Percentiles rank a stretch among this genome's conserved stretches.
phyloP scores from a whole-genome alignment of 2,329 filamentous ascomycete species.

The Septoria petroselini region DNA sequence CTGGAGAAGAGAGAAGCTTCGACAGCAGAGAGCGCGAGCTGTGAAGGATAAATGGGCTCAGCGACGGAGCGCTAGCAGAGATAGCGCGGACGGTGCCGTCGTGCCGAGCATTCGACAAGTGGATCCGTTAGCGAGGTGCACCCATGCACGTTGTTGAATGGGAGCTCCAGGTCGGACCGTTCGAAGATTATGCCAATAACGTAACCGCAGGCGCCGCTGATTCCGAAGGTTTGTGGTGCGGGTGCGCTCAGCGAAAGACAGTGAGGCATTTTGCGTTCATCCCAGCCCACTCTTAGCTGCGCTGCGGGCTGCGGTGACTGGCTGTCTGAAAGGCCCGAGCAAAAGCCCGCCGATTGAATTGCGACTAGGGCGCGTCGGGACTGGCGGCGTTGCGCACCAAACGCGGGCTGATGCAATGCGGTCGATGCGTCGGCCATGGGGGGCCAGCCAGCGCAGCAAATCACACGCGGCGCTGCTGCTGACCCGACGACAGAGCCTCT shows the following conservation, averaged over 20 bases:
- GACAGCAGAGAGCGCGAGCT: constrained; percentile 7
- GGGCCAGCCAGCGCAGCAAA: constrained; percentile 7
- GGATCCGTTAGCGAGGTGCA: constrained; percentile 7
- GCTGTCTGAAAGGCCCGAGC: constrained; percentile 16
- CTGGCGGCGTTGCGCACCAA: background rate
- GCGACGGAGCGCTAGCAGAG: constrained; percentile 7
- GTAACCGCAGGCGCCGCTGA: constrained; percentile 20
- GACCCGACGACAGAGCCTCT: constrained; percentile 4
- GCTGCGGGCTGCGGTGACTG: constrained; percentile 1
- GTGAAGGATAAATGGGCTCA: constrained; percentile 8
- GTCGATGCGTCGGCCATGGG: constrained; percentile 9
- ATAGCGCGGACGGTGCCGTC: constrained; percentile 22
- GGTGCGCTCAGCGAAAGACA: background rate
- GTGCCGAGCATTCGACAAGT: constrained; percentile 24
- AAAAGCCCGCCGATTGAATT: constrained; percentile 12
- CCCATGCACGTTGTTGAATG: constrained; percentile 10
- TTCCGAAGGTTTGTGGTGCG: constrained; percentile 11
- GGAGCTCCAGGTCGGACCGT: constrained; percentile 23
- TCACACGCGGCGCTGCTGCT: constrained; percentile 5
- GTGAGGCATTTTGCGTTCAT: constrained; percentile 20
- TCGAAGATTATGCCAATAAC: constrained; percentile 25
- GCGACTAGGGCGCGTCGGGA: background rate
- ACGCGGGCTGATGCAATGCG: constrained; percentile 5
- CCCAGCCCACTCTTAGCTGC: constrained; percentile 12
- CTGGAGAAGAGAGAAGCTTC: constrained; percentile 19